phyloP scores from a whole-genome alignment of 2,329 filamentous ascomycete species.

The Hypocrella siamensis region DNA sequence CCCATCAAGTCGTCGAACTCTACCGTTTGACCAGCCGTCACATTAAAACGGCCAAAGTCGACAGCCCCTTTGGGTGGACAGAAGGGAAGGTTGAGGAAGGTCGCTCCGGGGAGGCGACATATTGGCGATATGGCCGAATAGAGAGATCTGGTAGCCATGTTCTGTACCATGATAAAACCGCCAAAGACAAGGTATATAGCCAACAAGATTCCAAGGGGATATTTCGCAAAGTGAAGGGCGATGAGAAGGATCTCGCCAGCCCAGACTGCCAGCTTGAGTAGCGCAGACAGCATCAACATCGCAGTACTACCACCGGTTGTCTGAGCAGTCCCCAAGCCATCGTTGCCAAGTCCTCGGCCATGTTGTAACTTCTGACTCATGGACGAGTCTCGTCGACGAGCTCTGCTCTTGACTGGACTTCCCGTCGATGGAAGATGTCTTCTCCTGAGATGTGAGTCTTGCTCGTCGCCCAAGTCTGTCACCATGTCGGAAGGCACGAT shows the following conservation, averaged over 20 bases:
- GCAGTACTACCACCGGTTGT: constrained; percentile 16
- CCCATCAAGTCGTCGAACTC: constrained; percentile 41
- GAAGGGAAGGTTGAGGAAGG: constrained; percentile 46
- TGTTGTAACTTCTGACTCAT: constrained; percentile 6
- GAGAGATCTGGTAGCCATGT: constrained; percentile 45
- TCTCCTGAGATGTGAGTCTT: constrained; percentile 13
- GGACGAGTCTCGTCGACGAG: constrained; percentile 4
- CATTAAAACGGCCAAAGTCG: constrained; percentile 2
- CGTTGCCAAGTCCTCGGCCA: constrained; percentile 5
- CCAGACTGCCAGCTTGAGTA: constrained; percentile 31
- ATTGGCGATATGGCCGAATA: constrained; percentile 49
- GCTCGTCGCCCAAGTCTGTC: constrained; percentile 8
- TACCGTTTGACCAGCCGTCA: constrained; percentile 18
- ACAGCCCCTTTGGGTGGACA: constrained; percentile 27
- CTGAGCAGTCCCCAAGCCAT: constrained; percentile 2
- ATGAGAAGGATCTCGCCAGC: constrained; percentile 38
- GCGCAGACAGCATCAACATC: constrained; percentile 18
- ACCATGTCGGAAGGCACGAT: constrained; percentile 12
- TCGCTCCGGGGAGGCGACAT: constrained; percentile 52
- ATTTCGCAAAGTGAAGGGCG: constrained; percentile 46
- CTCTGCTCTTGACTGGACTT: constrained; percentile 12
- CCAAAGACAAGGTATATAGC: constrained; percentile 46
- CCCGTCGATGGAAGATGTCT: constrained; percentile 7
- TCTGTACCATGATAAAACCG: constrained; percentile 41
- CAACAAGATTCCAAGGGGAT: constrained; percentile 44